Conservation (phyloP, 192 early-diverging fungal species). For the Coemansia sp. region DNA sequence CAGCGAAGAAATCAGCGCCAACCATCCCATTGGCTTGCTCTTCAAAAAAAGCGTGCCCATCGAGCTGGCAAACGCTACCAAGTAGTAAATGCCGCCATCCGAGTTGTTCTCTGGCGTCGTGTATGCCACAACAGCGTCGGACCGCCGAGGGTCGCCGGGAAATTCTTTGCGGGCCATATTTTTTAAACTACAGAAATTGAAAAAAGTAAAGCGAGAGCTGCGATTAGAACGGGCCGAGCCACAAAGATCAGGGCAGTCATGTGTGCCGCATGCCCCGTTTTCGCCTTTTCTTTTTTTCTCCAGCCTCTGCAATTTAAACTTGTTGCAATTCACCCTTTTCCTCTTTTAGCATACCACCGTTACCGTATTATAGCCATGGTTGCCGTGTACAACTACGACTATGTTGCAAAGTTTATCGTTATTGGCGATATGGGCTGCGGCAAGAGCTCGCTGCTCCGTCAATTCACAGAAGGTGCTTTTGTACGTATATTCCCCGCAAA, state of each 20-base stretch:
- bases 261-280: not conserved
- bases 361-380: conserved; percentile 27
- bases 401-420: conserved; percentile 57
- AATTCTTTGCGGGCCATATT: conserved; percentile 41
- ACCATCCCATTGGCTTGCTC: conserved; percentile 40
- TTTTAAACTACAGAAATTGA: conserved; percentile 1
- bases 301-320: not conserved
- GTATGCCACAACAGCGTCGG: conserved; percentile 34
- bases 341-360: conserved; percentile 1
- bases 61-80: conserved; percentile 42
- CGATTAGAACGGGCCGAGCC: not conserved
- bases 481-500: conserved; percentile 26
- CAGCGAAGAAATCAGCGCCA: conserved; percentile 36
- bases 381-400: conserved; percentile 56
- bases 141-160: conserved; percentile 46
- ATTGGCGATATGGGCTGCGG: conserved; percentile 60
- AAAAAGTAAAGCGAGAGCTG: not conserved
- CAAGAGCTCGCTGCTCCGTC: conserved; percentile 56
- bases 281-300: not conserved
- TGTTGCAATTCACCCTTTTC: not conserved
- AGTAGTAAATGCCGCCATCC: conserved; percentile 49
- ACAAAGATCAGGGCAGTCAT: not conserved
- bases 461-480: conserved; percentile 54
- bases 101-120: conserved; percentile 27
- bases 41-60: conserved; percentile 47